Conservation (phyloP, 345 rosid species). For the Mangifera indica region DNA sequence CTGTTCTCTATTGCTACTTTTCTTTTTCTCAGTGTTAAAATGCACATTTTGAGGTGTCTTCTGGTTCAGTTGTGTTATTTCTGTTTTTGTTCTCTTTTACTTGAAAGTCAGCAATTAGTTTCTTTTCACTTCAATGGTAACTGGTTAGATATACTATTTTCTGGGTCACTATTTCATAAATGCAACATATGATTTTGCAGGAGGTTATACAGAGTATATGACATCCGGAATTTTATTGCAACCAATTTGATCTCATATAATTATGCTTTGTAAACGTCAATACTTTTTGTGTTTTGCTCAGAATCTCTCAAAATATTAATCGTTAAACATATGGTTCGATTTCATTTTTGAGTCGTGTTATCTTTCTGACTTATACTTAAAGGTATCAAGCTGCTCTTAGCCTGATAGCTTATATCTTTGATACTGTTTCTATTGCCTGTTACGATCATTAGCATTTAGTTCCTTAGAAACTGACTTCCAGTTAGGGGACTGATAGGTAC, state of each 20-base stretch:
- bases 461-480: neutral
- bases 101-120: neutral
- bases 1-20: neutral
- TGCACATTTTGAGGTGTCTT: neutral
- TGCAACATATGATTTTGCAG: neutral
- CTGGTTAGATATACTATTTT: neutral
- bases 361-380: neutral
- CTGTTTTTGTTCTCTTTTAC: neutral
- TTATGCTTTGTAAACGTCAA: neutral
- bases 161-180: neutral
- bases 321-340: neutral
- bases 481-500: too few species aligned
- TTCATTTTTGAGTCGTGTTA: neutral
- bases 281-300: neutral
- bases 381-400: neutral
- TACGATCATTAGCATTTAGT: neutral
- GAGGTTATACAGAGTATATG: neutral
- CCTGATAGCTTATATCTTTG: neutral
- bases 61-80: too few species aligned
- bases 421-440: neutral
- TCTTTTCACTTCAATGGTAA: neutral
- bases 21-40: neutral
- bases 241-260: neutral
- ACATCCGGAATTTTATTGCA: neutral
- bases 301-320: neutral